Base-by-base conservation (phyloP, 1,284 basidiomycete genomes). In the Golubevia sp. region DNA sequence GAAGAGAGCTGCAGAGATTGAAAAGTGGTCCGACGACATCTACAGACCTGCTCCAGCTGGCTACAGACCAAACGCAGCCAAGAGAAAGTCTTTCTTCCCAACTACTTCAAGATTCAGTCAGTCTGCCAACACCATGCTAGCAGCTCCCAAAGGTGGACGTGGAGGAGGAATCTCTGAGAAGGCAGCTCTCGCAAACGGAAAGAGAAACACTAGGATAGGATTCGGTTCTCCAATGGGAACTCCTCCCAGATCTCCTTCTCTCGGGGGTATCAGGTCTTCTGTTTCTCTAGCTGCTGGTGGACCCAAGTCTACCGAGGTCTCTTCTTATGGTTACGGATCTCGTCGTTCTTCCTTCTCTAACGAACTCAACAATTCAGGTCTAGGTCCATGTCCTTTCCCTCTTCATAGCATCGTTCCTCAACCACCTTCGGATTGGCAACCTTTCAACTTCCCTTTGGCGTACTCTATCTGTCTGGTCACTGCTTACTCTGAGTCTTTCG, bases 381-480 rank as follows among this genome's bases (percentile, higher is more conserved):
- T 77, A 71, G 71, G 74, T 27, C 68, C 62, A 25, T 83, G 80
- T 65, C 97, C 97, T 2, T 99, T 94, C 90, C 95, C 96, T 2
- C 86, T 94, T 51, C 86, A 89, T 74, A 91, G 94, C 76, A 92
- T 97, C 75, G 91, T 98, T 13, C 92, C 93, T 1, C 97, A 99
- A 80, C 97, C 97, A 8, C 88, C 93, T 18, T 86, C 89, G 0
- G 94, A 97, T 79, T 96, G 89, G 75, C 92, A 97, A 84, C 96
- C 97, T 0, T 98, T 97, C 87, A 92, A 93, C 76, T 99, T 93
- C 88, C 94, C 94, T 0, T 89, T 99, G 24, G 92, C 90, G 1
- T 93, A 99, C 84, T 91, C 93, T 4, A 94, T 99, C 73, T 94
- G 93, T 79, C 90, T 99, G 30, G 97, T 99, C 68, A 99, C 97